Percentiles rank a stretch among this genome's conserved stretches.
Conservation (phyloP, 441 rosid species). For the Bruguiera hainesii region DNA sequence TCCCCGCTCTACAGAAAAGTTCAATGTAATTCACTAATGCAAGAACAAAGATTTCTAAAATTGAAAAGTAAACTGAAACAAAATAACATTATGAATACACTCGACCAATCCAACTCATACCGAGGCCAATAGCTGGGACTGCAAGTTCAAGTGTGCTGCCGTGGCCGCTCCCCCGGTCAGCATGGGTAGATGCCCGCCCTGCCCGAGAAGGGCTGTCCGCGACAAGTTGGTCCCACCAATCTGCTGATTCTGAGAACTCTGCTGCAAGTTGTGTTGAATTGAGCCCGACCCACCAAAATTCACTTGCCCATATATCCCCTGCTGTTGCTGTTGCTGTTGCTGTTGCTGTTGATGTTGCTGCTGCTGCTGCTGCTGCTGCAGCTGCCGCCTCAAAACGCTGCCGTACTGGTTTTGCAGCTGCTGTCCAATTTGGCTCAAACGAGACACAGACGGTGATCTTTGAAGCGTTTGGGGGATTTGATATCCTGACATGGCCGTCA, state of each 20-base stretch:
- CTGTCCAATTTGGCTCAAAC: slow-evolving; percentile 65
- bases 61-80: background rate
- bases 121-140: slow-evolving; percentile 71
- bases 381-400: slow-evolving; percentile 61
- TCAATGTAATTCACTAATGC: too few relatives aligned
- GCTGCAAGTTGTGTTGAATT: slow-evolving; percentile 58
- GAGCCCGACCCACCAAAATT: slow-evolving; percentile 67
- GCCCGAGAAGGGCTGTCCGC: slow-evolving; percentile 68
- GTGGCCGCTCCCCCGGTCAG: slow-evolving; percentile 55
- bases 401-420: slow-evolving; percentile 49
- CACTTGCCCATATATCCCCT: slow-evolving; percentile 61
- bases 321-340: slow-evolving; percentile 41
- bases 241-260: slow-evolving; percentile 57
- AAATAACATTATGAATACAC: background rate
- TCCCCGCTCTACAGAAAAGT: too few relatives aligned
- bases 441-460: slow-evolving; percentile 73
- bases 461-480: slow-evolving; percentile 62
- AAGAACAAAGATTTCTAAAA: background rate
- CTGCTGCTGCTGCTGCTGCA: slow-evolving; percentile 17
- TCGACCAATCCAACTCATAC: slow-evolving; percentile 34
- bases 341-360: background rate
- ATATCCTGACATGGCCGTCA: slow-evolving; percentile 41
- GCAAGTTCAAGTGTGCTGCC: slow-evolving; percentile 72
- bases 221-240: slow-evolving; percentile 51
- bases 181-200: slow-evolving; percentile 76